These are phyloP conservation scores for Salvia sclarea DNA, from an alignment of 305 asterid species.

Conservation along the genomic window DNA sequence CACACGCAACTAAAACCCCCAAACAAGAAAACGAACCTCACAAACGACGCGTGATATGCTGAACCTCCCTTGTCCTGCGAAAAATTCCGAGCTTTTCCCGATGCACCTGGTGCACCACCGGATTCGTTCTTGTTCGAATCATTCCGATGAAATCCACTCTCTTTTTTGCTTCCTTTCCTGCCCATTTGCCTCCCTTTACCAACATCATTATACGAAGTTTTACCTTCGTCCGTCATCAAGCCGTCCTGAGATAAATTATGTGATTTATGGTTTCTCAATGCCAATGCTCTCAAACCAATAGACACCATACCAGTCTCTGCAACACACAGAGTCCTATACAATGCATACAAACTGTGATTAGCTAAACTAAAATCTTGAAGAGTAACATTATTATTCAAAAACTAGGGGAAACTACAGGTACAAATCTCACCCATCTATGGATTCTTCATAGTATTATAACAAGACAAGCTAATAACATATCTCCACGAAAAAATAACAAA, in stretches of 20 bases:
- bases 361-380: background rate
- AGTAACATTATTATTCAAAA: background rate
- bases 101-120: constrained; percentile 29
- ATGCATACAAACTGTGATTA: constrained; percentile 18
- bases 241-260: constrained; percentile 32
- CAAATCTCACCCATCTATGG: too few relatives aligned
- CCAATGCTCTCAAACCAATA: constrained; percentile 56
- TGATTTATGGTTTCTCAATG: constrained; percentile 41
- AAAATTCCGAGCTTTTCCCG: constrained; percentile 34
- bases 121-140: constrained; percentile 38
- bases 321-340: constrained; percentile 28
- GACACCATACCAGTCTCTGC: constrained; percentile 42
- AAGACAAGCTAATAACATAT: too few relatives aligned
- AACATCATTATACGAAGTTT: constrained; percentile 29
- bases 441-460: too few relatives aligned
- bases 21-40: constrained; percentile 55
- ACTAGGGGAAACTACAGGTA: background rate
- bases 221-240: constrained; percentile 42
- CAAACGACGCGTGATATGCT: constrained; percentile 44
- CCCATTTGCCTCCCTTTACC: constrained; percentile 57
- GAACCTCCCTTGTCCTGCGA: constrained; percentile 40
- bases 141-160: constrained; percentile 39
- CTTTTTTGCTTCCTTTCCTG: constrained; percentile 49
- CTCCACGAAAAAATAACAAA: background rate
- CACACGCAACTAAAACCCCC: background rate